Conservation (phyloP, 768 basidiomycete genomes). For the Inosperma sp. region DNA sequence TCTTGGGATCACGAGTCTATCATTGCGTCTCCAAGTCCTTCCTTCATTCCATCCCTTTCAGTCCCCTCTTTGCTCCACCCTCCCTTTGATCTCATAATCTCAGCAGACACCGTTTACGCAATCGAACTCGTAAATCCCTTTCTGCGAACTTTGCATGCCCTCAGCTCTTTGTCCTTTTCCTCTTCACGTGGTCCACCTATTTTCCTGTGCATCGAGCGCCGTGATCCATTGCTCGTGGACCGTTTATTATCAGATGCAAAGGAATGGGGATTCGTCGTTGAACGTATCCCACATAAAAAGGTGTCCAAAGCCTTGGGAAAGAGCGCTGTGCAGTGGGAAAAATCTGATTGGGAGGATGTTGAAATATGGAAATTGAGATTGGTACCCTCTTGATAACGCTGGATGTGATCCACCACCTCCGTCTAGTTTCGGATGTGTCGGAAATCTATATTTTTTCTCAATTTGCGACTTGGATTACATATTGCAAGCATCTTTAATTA, state of each 20-base stretch:
- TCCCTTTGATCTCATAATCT: constrained; percentile 72
- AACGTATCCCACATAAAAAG: constrained; percentile 55
- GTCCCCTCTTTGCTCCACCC: constrained; percentile 33
- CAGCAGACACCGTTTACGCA: constrained; percentile 80
- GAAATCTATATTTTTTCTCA: too few species aligned
- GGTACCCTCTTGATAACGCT: constrained; percentile 13
- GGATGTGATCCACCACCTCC: too few species aligned
- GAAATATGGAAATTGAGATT: constrained; percentile 69
- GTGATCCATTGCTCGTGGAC: constrained; percentile 66
- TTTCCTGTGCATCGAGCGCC: constrained; percentile 67
- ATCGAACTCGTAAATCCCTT: constrained; percentile 60
- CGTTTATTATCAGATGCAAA: constrained; percentile 52
- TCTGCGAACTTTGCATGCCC: constrained; percentile 56
- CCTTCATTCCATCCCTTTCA: constrained; percentile 18
- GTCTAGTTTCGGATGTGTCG: neutral
- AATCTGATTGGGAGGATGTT: constrained; percentile 73
- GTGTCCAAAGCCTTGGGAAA: constrained; percentile 58
- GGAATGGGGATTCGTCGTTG: constrained; percentile 53
- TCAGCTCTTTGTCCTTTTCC: constrained; percentile 41
- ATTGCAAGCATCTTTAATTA: neutral
- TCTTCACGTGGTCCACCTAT: constrained; percentile 41
- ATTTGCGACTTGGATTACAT: neutral
- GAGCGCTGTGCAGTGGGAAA: constrained; percentile 53
- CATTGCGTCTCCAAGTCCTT: constrained; percentile 30
- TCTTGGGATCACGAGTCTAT: constrained; percentile 42